Evolutionary conservation across 192 early-diverging fungal genomes (phyloP).

Genomic region (Piromyces finnis): DNA sequence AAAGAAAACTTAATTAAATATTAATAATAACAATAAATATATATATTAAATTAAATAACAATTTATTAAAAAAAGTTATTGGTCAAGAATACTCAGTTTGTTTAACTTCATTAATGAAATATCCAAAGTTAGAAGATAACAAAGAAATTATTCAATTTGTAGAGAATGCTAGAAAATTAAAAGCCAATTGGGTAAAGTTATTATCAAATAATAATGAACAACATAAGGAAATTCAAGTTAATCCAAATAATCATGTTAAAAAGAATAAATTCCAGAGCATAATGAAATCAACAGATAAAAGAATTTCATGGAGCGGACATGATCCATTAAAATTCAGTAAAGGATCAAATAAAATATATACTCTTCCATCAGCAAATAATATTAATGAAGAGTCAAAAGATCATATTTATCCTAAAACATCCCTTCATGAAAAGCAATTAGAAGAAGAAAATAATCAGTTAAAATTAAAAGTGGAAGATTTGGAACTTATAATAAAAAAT

Average conservation of each 20-base stretch:
- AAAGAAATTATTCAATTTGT: not conserved
- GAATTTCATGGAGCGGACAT: not conserved
- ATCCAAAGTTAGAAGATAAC: not conserved
- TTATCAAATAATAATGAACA: not conserved
- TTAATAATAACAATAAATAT: too few species aligned
- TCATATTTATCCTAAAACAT: not conserved
- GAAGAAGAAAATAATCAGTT: not conserved
- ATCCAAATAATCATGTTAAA: not conserved
- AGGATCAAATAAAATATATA: not conserved
- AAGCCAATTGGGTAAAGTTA: not conserved
- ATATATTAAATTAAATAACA: too few species aligned
- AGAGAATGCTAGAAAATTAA: not conserved
- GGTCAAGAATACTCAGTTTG: not conserved
- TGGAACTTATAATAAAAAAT: not conserved
- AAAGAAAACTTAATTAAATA: too few species aligned
- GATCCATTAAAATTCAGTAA: not conserved
- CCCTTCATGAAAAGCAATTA: not conserved
- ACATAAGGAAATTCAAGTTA: not conserved
- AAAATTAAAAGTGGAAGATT: not conserved
- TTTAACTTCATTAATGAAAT: not conserved
- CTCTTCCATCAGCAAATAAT: too few species aligned
- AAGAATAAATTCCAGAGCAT: not conserved
- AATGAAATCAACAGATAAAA: not conserved
- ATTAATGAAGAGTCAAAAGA: too few species aligned
- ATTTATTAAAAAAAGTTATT: not conserved